Base-by-base conservation (phyloP, 441 rosid species). In the Jatropha multifida region DNA sequence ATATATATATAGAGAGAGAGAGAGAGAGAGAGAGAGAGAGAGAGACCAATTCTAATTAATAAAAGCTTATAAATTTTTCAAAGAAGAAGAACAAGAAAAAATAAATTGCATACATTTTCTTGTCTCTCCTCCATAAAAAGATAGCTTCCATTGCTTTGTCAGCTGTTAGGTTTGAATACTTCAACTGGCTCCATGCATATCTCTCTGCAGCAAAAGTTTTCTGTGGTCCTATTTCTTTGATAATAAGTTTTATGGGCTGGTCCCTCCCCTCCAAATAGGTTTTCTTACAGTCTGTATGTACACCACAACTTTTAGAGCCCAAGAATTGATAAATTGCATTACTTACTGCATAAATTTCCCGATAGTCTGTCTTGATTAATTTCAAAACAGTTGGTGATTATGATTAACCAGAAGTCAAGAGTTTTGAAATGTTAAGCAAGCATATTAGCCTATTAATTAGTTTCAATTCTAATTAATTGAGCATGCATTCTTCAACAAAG, bases 151-250 rank as follows among this genome's bases (percentile, higher is more conserved):
- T 54, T 48, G 77, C 44, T 27, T 40, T 74, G 76, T 73, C 60
- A 64, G 69, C 46, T 68, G 74, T 82, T 78, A 69, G 79, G 80
- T 74, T 59, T 84, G 66, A 68, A 65, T 41, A 74, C 52, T 77
- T 75, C 84, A 85, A 81, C 79, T 77, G 73, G 81, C 72, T 79
- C 73, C 76, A 42, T 80, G 84, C 78, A 76, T 61, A 62, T 74
- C 64, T 73, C 81, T 74, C 70, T 54, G 58, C 76, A 73, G 65
- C 65, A 26, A 8, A 73, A 80, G 79, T 67, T 70, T 54, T 65
- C 70, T 32, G 86, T 82, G 90, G 90, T 87, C 88, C 88, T 79
- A 32, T 51, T 68, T 69, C 65, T 66, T 65, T 49, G 80, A 65
- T 79, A 76, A 76, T 78, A 77, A 60, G 7, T 64, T 20, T 5